These are phyloP conservation scores for Mucuna pruriens DNA, from an alignment of 306 rosid species.

Conservation along the genomic window DNA sequence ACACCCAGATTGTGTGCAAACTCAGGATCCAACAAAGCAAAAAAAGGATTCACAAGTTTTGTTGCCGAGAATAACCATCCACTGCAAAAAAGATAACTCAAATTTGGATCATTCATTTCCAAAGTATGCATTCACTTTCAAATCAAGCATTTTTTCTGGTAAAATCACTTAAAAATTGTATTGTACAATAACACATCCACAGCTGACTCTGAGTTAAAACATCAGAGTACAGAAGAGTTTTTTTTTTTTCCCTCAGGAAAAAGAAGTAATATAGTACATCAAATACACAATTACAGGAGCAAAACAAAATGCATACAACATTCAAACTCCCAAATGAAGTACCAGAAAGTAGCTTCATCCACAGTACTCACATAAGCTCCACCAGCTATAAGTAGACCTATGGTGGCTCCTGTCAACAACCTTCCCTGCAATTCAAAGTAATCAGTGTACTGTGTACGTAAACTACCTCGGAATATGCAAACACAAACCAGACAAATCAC, in stretches of 20 bases:
- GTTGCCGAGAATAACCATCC: conserved; percentile 98
- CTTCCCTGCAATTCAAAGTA: conserved; percentile 70
- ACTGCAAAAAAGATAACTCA: conserved; percentile 58
- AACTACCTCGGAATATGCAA: too few relatives aligned
- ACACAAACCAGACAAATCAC: background rate
- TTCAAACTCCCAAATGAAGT: conserved; percentile 53
- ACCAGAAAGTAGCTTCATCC: conserved; percentile 99
- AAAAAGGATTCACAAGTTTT: conserved; percentile 88
- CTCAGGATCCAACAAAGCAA: conserved; percentile 93
- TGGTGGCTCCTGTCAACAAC: conserved; percentile 78
- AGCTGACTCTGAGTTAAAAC: background rate
- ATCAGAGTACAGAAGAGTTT: background rate
- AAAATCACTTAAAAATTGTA: conserved; percentile 8
- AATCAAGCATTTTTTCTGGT: background rate
- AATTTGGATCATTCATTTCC: conserved; percentile 39
- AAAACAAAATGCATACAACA: conserved; percentile 38
- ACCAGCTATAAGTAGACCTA: conserved; percentile 84
- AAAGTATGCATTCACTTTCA: conserved; percentile 22
- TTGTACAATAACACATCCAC: conserved; percentile 17
- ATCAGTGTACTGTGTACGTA: too few relatives aligned
- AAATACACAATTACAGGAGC: background rate
- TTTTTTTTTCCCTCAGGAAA: background rate
- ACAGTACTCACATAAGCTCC: conserved; percentile 99
- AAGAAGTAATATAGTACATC: background rate
- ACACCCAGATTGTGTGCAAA: conserved; percentile 82